These are phyloP conservation scores for Globisporangium alternatum DNA, from an alignment of 352 stramenopile species.

Conservation along the genomic window DNA sequence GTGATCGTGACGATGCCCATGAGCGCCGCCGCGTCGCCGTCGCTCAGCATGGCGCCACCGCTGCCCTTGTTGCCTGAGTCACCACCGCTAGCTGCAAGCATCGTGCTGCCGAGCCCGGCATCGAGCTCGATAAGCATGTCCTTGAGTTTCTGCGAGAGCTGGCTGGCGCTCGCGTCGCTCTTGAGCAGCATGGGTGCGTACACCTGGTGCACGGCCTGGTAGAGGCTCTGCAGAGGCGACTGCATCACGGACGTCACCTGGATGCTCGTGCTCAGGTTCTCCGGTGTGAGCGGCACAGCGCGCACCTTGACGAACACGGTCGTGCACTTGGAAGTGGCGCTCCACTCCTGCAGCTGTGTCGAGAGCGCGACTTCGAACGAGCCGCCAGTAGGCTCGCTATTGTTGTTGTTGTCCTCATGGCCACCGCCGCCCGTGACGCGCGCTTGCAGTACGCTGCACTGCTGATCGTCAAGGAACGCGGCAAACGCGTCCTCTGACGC, in stretches of 20 bases:
- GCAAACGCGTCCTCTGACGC: slow-evolving; percentile 45
- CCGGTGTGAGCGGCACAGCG: slow-evolving; percentile 41
- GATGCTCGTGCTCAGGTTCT: slow-evolving; percentile 73
- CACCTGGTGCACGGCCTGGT: slow-evolving; percentile 77
- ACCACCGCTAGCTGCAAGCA: slow-evolving; percentile 19
- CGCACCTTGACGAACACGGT: slow-evolving; percentile 69
- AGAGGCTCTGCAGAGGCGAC: slow-evolving; percentile 76
- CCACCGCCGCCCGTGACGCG: slow-evolving; percentile 16
- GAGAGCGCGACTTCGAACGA: slow-evolving; percentile 22
- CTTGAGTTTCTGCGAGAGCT: slow-evolving; percentile 78
- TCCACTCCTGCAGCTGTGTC: slow-evolving; percentile 27
- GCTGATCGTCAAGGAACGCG: slow-evolving; percentile 71
- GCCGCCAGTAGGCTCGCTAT: neutral
- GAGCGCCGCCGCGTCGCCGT: slow-evolving; percentile 37
- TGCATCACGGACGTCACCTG: slow-evolving; percentile 67
- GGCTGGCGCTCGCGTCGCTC: slow-evolving; percentile 36
- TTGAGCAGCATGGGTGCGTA: slow-evolving; percentile 75
- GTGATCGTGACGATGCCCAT: slow-evolving; percentile 79
- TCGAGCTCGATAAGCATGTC: slow-evolving; percentile 79
- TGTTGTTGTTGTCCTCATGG: slow-evolving; percentile 12
- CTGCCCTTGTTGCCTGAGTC: slow-evolving; percentile 20
- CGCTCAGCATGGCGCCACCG: slow-evolving; percentile 21
- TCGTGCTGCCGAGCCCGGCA: slow-evolving; percentile 40
- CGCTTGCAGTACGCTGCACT: slow-evolving; percentile 57
- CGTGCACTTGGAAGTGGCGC: slow-evolving; percentile 15